Base-by-base conservation (phyloP, 2,329 filamentous ascomycete genomes). In the Botrytis galanthina region DNA sequence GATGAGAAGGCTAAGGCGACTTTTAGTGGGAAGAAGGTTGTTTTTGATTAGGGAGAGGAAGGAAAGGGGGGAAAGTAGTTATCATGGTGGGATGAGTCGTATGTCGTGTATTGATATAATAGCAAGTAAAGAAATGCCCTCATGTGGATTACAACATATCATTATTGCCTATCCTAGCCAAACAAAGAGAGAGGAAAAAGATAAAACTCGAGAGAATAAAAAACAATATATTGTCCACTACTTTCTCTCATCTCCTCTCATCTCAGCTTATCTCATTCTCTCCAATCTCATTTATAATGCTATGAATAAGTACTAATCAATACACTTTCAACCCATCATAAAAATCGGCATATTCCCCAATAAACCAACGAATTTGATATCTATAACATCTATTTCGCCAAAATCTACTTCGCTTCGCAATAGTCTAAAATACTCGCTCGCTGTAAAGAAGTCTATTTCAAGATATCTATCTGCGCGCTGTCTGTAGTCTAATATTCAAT, bases 11-110 rank as follows among this genome's bases (percentile, higher is more conserved):
- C 86, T 78, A 85, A 84, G 63, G 85, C 84, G 35, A 82, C 83
- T 35, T 90, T 89, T 80, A 79, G 85, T 72, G 88, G 88, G 69
- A 86, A 84, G 75, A 90, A 90, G 81, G 87, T 90, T 72, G 84
- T 84, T 32, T 90, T 90, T 82, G 87, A 89, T 79, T 88, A 72
- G 79, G 5, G 46, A 51, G 12, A 3, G 48, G 4, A 22, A 22
- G 12, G 46, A 26, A 5, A 14, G 48, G 9, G 16, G 10, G 18
- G 4, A 26, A 7, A 32, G 22, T 1, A 12, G 8, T 6, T 14
- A 4, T 16, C 4, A 29, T 35, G 9, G 4, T 48, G 39, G 9
- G 12, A 26, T 18, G 35, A 39, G 22, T n/a, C n/a, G 59, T 37
- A 26, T 61, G 12, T 5, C 22, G 35, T 61, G 32, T 37, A 26